Evolutionary conservation across 169 alveolate species (phyloP), one percentile per base, ranked within the genome.

Genomic region (Amoebophrya sp.): DNA sequence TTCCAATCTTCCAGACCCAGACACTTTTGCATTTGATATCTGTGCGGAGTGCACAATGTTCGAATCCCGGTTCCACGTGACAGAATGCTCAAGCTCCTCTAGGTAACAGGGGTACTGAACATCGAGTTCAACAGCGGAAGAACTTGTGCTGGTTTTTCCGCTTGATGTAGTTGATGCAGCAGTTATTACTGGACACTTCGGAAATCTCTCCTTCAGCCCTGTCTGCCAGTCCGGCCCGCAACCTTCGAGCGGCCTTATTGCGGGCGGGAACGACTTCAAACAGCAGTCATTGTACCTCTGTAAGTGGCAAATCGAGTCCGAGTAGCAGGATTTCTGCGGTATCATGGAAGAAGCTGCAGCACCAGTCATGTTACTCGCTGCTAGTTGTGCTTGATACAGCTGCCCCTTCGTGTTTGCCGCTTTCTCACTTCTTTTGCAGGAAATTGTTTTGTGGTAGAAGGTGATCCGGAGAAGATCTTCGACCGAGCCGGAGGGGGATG

Each of bases 211-310:
- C 32, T 25, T 66, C 35, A 66, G 7, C 35, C 10, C 32, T 25
- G 2, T 7, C 83, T 66, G 83, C 83, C 83, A 66, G 35, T 66
- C 83, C 35, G 83, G 83, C 38, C 83, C 83, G 35, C 83, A 66
- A 18, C 83, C 83, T 25, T 66, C 83, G 32, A 66, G 1, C 35
- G 83, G 35, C 1, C 66, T 7, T 18, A 47, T 18, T 12, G 32
- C 32, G 10, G 83, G 83, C 83, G 83, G 83, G 32, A 12, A 25
- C 38, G 83, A 2, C 32, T 66, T 66, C 83, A 66, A 25, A 25
- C 83, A 66, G 83, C 83, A 66, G 35, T 66, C 83, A 25, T 66
- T 25, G 32, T 66, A 66, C 83, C 32, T 7, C 35, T 2, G 35
- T 25, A 66, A 25, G 83, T 66, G 83, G 83, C 83, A 66, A 25